A percentile compares a stretch with the other conserved stretches of the same genome.
Evolutionary conservation across 345 rosid genomes (phyloP).

Genomic region (Lepidium africanum): DNA sequence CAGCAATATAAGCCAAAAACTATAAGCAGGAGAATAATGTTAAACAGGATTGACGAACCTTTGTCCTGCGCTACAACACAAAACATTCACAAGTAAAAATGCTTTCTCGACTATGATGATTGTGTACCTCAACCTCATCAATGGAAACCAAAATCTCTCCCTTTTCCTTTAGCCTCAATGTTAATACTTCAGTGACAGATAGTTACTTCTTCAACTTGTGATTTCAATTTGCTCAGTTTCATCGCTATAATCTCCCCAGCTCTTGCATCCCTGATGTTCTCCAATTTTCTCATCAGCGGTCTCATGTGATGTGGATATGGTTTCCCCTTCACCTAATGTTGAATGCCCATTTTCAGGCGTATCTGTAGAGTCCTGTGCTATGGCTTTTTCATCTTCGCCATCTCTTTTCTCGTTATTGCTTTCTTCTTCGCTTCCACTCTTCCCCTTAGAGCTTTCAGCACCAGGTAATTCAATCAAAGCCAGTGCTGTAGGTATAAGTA

Average conservation of each 20-base stretch:
- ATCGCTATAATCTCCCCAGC: slow-evolving; percentile 89
- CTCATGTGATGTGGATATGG: slow-evolving; percentile 28
- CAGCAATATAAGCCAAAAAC: slow-evolving; percentile 15
- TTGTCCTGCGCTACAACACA: slow-evolving; percentile 10
- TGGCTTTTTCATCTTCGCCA: slow-evolving; percentile 33
- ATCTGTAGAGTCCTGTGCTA: slow-evolving; percentile 26
- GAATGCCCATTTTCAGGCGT: slow-evolving; percentile 30
- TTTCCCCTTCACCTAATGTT: slow-evolving; percentile 15
- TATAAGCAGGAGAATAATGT: slow-evolving; percentile 11
- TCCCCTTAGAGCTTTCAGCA: slow-evolving; percentile 28
- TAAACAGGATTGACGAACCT: slow-evolving; percentile 12
- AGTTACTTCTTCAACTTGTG: slow-evolving; percentile 35
- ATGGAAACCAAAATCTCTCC: slow-evolving; percentile 11
- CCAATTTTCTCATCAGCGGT: slow-evolving; percentile 23
- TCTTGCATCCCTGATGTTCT: slow-evolving; percentile 45
- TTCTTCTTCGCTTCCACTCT: slow-evolving; percentile 36
- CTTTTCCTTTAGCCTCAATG: slow-evolving; percentile 26
- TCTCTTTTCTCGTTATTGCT: slow-evolving; percentile 27
- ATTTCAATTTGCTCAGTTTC: slow-evolving; percentile 67
- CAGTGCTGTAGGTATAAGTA: slow-evolving; percentile 27
- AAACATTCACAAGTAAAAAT: slow-evolving; percentile 7
- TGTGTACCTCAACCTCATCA: slow-evolving; percentile 12
- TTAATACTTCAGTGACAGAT: slow-evolving; percentile 17
- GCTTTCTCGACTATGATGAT: slow-evolving; percentile 6
- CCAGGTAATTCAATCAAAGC: slow-evolving; percentile 33